Evolutionary conservation across 148 eudicot species (phyloP).

Genomic region (Gaultheria prostrata): DNA sequence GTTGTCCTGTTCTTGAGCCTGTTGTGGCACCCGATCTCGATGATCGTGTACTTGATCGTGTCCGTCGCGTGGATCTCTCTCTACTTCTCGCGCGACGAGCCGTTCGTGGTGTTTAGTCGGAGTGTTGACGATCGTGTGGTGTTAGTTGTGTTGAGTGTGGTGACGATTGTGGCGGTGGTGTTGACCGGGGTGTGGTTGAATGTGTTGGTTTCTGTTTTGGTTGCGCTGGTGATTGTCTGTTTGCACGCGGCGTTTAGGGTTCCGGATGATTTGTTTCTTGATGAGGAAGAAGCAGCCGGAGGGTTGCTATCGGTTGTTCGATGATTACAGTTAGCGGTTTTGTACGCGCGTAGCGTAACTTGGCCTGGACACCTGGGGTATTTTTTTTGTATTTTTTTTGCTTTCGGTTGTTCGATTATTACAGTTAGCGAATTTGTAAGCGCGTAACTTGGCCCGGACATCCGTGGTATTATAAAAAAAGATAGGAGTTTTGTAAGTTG

Average conservation of each 20-base stretch:
- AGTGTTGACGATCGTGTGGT: constrained; percentile 37
- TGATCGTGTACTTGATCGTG: constrained; percentile 40
- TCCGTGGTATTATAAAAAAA: no score
- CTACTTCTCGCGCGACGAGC: constrained; percentile 35
- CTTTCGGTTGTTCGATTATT: constrained; percentile 22
- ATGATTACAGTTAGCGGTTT: background rate
- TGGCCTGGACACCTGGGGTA: no score
- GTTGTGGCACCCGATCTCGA: constrained; percentile 42
- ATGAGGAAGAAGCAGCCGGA: constrained; percentile 32
- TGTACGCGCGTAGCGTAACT: background rate
- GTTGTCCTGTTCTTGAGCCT: constrained; percentile 38
- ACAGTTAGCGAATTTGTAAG: background rate
- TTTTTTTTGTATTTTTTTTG: no score
- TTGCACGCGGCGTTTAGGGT: constrained; percentile 41
- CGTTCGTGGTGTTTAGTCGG: constrained; percentile 21
- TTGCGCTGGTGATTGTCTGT: constrained; percentile 23
- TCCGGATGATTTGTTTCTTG: constrained; percentile 44
- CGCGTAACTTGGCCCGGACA: background rate
- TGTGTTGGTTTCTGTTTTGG: constrained; percentile 33
- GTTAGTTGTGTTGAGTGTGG: constrained; percentile 17
- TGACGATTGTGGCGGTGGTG: constrained; percentile 38
- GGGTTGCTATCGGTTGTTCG: constrained; percentile 30
- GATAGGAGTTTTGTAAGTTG: no score
- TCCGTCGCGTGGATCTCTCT: constrained; percentile 44
- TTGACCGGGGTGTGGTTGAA: constrained; percentile 38